Evolutionary conservation across 73 alveolate genomes (phyloP), one percentile per base, ranked within the genome.

Genomic region (Effrenium voratum): DNA sequence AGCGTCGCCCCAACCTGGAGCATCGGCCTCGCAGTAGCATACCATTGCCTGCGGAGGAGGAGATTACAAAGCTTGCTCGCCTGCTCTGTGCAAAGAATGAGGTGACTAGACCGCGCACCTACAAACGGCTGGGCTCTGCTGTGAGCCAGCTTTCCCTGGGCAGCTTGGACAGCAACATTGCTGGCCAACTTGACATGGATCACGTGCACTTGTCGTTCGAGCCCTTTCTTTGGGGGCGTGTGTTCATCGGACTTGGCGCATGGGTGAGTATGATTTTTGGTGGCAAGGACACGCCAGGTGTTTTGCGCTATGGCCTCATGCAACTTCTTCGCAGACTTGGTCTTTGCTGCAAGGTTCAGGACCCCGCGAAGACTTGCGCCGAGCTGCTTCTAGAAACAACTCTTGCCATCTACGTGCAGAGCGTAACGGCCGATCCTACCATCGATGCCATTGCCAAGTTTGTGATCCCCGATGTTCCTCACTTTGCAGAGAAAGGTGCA

Each of bases 231-330:
- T 63, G 77, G 77, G 77, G 77, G 8, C 77, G 34, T 34, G 32
- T 63, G 41, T 63, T 24, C 38, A 28, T 63, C 34, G 77, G 77
- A 10, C 32, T 63, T 34, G 40, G 40, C 19, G 77, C 77, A 3
- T 63, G 77, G 77, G 77, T 40, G 41, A 63, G 32, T 40, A 63
- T 63, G 77, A 24, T 63, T 40, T 63, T 63, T 22, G 77, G 77
- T 30, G 77, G 41, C 77, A 63, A 63, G 44, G 77, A 63, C 77
- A 63, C 77, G 43, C 77, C 77, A 15, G 77, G 77, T 10, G 77
- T 40, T 19, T 28, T 63, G 77, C 77, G 77, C 77, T 63, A 30
- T 30, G 77, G 77, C 1, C 13, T 63, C 40, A 30, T 34, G 77
- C 77, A 63, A 19, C 38, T 63, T 19, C 77, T 63, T 40, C 34